These are phyloP conservation scores for Staphylotrichum tortipilum DNA, from an alignment of 495 filamentous ascomycete species.

Conservation along the genomic window DNA sequence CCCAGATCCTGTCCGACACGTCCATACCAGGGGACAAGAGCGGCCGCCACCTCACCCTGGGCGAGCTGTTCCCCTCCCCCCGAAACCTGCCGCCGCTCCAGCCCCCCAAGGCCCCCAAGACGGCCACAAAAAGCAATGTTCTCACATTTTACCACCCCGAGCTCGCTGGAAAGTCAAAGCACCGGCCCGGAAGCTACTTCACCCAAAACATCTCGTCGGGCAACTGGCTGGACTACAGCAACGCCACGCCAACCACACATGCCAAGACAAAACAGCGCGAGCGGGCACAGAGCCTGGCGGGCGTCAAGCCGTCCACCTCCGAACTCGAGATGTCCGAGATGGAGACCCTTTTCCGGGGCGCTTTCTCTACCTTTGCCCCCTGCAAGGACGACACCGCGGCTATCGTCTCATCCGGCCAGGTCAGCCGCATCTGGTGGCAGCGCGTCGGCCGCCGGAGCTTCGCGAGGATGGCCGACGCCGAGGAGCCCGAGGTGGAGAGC, in stretches of 20 bases:
- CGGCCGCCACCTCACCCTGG: conserved; percentile 55
- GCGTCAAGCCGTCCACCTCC: conserved; percentile 44
- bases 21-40: conserved; percentile 29
- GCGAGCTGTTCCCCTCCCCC: conserved; percentile 72
- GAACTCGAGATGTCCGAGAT: conserved; percentile 54
- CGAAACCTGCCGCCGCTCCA: conserved; percentile 55
- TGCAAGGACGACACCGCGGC: conserved; percentile 70
- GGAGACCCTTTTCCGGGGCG: conserved; percentile 68
- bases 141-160: conserved; percentile 57
- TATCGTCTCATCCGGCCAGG: conserved; percentile 59
- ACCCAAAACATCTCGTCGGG: conserved; percentile 50
- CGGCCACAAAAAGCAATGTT: conserved; percentile 50
- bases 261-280: conserved; percentile 62
- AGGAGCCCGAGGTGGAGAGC: conserved; percentile 31
- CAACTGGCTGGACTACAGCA: conserved; percentile 61
- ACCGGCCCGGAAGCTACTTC: conserved; percentile 46
- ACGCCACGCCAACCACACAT: conserved; percentile 48
- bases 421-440: conserved; percentile 82
- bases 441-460: conserved; percentile 56
- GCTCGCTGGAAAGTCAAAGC: conserved; percentile 44
- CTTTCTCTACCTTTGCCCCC: conserved; percentile 83
- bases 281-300: conserved; percentile 59
- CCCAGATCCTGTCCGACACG: conserved; percentile 52
- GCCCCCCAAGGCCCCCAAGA: conserved; percentile 61
- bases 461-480: conserved; percentile 35